Base-by-base conservation (phyloP, 441 rosid species). In the Metrosideros polymorpha region DNA sequence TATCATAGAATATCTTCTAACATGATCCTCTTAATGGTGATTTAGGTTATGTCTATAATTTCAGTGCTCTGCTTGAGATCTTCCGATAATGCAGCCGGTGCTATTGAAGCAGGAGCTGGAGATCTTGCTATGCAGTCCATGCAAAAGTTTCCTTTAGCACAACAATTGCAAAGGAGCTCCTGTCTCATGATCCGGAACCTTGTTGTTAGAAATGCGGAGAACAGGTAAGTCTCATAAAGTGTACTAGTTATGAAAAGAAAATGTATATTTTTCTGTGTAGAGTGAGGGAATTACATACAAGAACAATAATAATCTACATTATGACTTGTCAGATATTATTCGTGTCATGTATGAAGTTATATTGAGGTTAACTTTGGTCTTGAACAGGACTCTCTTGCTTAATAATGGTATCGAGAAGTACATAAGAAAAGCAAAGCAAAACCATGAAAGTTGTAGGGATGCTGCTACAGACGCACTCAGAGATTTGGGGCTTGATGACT, bases 41-140 rank as follows among this genome's bases (percentile, higher is more conserved):
- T 86, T 88, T 90, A 96, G 99, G 98, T 95, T 32, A 94, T 97
- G 98, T 85, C 93, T 32, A 85, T 95, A 86, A 91, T 97, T 51
- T 91, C 96, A 54, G 93, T 95, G 61, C 93, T 97, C 88, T 97
- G 94, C 90, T 90, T 97, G 91, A 95, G 99, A 91, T 94, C 97
- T 85, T 96, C 99, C 9, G 97, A 95, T 35, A 96, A 94, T 85
- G 98, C 98, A 86, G 92, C 95, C 83, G 88, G 93, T 75, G 99
- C 99, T 49, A 90, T 95, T 84, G 99, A 95, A 92, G 97, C 98
- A 7, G 99, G 99, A 88, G 98, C 98, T 27, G 99, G 99, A 85
- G 99, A 97, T 84, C 90, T 95, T 83, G 97, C 98, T 14, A 87
- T 95, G 53, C 97, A 96, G 90, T 95, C 97, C 89, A 97, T 97